A percentile compares a stretch with the other conserved stretches of the same genome.
These are phyloP conservation scores for Lactarius quietus DNA, from an alignment of 768 basidiomycete genomes.

Conservation along the genomic window DNA sequence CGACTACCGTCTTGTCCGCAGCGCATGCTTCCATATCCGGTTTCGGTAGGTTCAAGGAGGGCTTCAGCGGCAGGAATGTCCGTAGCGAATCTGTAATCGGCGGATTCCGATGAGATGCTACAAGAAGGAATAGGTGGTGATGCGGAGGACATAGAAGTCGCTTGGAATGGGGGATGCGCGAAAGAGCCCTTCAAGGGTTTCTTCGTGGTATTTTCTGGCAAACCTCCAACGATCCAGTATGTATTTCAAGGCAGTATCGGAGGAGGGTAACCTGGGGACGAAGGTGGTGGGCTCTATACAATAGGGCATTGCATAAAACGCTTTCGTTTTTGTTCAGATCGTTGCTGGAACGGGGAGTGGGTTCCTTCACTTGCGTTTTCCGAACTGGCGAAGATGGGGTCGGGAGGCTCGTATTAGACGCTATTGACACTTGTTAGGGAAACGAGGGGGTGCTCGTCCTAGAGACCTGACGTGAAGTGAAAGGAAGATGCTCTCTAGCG, in stretches of 20 bases:
- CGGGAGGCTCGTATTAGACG: background rate
- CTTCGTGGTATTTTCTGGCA: conserved; percentile 1
- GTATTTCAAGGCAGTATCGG: background rate
- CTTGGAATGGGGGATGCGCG: background rate
- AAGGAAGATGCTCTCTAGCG: background rate
- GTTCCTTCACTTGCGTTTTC: background rate
- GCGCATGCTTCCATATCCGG: background rate
- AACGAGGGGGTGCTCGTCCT: background rate
- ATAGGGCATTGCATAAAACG: conserved; percentile 4
- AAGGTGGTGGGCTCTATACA: background rate
- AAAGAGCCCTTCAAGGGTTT: conserved; percentile 2
- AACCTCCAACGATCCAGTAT: background rate
- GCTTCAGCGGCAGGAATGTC: conserved; percentile 1
- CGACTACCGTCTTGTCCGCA: background rate
- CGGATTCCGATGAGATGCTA: conserved; percentile 16
- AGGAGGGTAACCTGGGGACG: conserved; percentile 7
- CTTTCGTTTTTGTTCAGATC: background rate
- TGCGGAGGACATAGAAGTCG: background rate
- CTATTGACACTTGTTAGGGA: background rate
- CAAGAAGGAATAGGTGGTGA: conserved; percentile 9
- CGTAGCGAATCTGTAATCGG: conserved; percentile 4
- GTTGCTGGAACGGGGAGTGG: no score
- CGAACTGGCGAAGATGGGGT: background rate
- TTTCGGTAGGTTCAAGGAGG: conserved; percentile 3
- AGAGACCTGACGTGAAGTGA: background rate